Base-by-base conservation (phyloP, 331 rosid genomes). In the Malus hybrid region DNA sequence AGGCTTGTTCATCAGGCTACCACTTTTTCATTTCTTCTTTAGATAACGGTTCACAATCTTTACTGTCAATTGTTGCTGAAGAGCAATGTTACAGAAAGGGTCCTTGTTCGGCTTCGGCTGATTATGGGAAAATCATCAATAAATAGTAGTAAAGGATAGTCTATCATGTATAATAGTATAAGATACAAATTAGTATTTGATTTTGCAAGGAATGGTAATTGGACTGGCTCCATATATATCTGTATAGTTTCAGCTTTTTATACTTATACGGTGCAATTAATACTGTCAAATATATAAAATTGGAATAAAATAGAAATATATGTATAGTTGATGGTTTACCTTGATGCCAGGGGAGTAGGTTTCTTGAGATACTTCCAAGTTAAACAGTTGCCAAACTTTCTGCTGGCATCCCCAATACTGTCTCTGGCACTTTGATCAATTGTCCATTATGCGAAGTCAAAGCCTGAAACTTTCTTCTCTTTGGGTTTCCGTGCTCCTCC, bases 361-460 rank as follows among this genome's bases (percentile, higher is more conserved):
- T 92, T 94, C 92, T 85, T 90, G 90, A 90, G 72, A 81, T 87
- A 86, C 80, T 94, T 92, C 81, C 99, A 80, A 83, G 77, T 94
- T 69, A 87, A 92, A 76, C 96, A 85, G 85, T 78, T 94, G 86
- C 99, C 96, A 24, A 94, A 94, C 83, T 94, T 94, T 79, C 89
- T 92, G 63, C 90, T 94, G 50, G 96, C 97, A 50, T 87, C 90
- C 15, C 97, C 99, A 5, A 85, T 90, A 69, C 79, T 92, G 74
- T 88, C 96, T 79, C 75, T 94, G 84, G 86, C 90, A 46, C 63
- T 92, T n/a, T 94, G 76, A 81, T 86, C 97, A 42, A 24, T 94
- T 60, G 84, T 88, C 73, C 85, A 87, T 73, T 92, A 88, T 46
- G 97, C 93, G 27, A 92, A 87, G 85, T 92, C 92, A 15, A 87